Evolutionary conservation across 2,329 filamentous ascomycete genomes (phyloP).

Genomic region (Calonectria crousiana): DNA sequence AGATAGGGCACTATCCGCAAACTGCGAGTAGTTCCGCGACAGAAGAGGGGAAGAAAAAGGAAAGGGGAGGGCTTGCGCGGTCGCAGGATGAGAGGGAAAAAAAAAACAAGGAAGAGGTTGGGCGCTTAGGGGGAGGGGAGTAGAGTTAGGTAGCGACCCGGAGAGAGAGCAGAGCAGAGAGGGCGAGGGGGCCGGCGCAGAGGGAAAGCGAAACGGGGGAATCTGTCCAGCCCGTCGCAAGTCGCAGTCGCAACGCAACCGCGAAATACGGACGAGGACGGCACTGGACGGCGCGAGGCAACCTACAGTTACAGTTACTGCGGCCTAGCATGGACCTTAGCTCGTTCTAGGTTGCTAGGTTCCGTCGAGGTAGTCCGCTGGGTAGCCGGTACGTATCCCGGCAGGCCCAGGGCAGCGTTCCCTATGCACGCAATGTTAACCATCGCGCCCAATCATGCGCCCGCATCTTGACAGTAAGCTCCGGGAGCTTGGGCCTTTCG

Average conservation of each 20-base stretch:
- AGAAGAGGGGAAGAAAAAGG: conserved; percentile 9
- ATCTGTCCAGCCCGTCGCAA: conserved; percentile 31
- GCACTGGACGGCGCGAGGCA: background rate
- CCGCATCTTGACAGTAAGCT: conserved; percentile 39
- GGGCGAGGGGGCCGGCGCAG: conserved; percentile 4
- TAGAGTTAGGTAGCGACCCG: conserved; percentile 12
- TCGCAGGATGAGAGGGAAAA: conserved; percentile 16
- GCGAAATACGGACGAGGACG: conserved; percentile 24
- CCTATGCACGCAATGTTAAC: conserved; percentile 13
- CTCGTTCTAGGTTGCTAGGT: background rate
- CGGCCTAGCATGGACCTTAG: conserved; percentile 13
- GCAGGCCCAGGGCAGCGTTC: background rate
- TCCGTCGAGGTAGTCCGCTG: background rate
- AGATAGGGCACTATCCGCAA: conserved; percentile 19
- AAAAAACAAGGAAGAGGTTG: conserved; percentile 39
- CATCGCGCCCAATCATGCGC: conserved; percentile 41
- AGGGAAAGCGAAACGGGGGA: conserved; percentile 29
- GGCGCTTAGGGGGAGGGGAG: conserved; percentile 31
- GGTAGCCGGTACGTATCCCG: background rate
- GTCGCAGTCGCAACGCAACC: conserved; percentile 42
- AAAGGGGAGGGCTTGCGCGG: conserved; percentile 17
- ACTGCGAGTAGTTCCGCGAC: conserved; percentile 16
- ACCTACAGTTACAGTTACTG: conserved; percentile 11
- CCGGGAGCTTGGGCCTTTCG: conserved; percentile 48
- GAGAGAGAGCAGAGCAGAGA: conserved; percentile 23